A percentile compares a stretch with the other conserved stretches of the same genome.
Evolutionary conservation across 2,329 filamentous ascomycete genomes (phyloP).

Genomic region (Fusarium sp.): DNA sequence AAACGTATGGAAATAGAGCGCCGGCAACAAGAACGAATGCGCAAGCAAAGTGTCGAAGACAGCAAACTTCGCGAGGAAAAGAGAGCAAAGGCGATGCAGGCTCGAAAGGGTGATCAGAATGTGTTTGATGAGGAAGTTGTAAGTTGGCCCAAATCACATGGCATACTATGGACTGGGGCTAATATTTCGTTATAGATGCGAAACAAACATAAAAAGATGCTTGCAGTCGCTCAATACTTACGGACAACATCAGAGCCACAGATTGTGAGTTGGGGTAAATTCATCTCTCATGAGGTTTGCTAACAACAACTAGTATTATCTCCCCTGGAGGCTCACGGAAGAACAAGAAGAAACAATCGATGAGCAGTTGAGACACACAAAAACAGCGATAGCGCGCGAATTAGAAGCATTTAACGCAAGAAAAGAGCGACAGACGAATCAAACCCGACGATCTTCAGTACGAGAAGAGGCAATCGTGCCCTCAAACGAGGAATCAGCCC

Average conservation of each 20-base stretch:
- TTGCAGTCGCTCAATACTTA: slow-evolving; percentile 78
- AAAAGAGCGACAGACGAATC: slow-evolving; percentile 53
- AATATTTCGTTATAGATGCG: slow-evolving; percentile 72
- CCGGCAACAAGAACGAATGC: slow-evolving; percentile 80
- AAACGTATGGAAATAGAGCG: slow-evolving; percentile 84
- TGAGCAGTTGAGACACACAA: slow-evolving; percentile 73
- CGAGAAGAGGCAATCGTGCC: slow-evolving; percentile 26
- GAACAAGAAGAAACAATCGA: slow-evolving; percentile 78
- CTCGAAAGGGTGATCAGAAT: slow-evolving; percentile 76
- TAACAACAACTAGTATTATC: slow-evolving; percentile 75
- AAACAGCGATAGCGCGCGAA: slow-evolving; percentile 73
- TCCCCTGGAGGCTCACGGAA: slow-evolving; percentile 79
- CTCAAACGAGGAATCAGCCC: slow-evolving; percentile 15
- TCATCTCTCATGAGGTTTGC: neutral
- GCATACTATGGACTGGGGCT: slow-evolving; percentile 9
- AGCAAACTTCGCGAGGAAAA: slow-evolving; percentile 74
- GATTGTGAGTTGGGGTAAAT: slow-evolving; percentile 68
- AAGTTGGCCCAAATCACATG: slow-evolving; percentile 51
- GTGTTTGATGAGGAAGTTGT: slow-evolving; percentile 82
- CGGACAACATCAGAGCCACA: slow-evolving; percentile 76
- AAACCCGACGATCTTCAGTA: neutral
- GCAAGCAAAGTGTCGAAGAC: slow-evolving; percentile 77
- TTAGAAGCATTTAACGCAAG: slow-evolving; percentile 68
- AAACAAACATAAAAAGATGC: slow-evolving; percentile 76
- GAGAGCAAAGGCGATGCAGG: slow-evolving; percentile 68